Evolutionary conservation across 257 asterid genomes (phyloP), one percentile per base, ranked within the genome.

Genomic region (Penstemon eatonii): DNA sequence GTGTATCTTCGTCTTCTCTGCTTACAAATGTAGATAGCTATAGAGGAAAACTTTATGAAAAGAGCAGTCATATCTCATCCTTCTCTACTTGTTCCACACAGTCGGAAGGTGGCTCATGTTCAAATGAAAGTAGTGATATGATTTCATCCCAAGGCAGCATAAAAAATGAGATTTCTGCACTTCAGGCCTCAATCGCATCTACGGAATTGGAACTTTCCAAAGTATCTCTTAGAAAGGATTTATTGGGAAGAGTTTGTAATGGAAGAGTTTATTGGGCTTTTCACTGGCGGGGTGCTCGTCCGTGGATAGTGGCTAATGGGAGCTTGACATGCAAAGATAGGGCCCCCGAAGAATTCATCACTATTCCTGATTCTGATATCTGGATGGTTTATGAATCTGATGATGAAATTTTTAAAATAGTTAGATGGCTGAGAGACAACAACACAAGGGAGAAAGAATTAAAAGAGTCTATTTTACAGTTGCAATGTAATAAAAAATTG

Each of bases 261-360:
- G 99, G 99, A 53, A 83, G 97, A 78, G 77, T 69, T 72, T 93
- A 90, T 78, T 93, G 96, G 99, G 82, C 63, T 41, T 87, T 78
- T 56, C 75, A 75, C 71, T 79, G 76, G 70, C 84, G 81, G 9
- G 81, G 81, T 53, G 79, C 88, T 71, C 76, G 78, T 56, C 91
- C 96, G 13, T 76, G 86, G 86, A 75, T 93, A 70, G 56, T 90
- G 65, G 91, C 88, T 54, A 82, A 88, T 38, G 86, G 83, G 58
- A 78, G 75, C 74, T 62, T 65, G 75, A 66, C 79, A 56, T 69
- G 82, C 54, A 81, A 78, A 63, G 71, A 76, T 63, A 74, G 79
- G 73, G 40, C 46, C 58, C 76, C 83, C 42, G 86, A 83, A 68
- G 87, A 78, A 68, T 77, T 80, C 19, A 46, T 52, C 59, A 63